Percentiles rank a stretch among this genome's conserved stretches.
These are phyloP conservation scores for Auxenochlorella pyrenoidosa DNA, from an alignment of 139 green algal species.

Conservation along the genomic window DNA sequence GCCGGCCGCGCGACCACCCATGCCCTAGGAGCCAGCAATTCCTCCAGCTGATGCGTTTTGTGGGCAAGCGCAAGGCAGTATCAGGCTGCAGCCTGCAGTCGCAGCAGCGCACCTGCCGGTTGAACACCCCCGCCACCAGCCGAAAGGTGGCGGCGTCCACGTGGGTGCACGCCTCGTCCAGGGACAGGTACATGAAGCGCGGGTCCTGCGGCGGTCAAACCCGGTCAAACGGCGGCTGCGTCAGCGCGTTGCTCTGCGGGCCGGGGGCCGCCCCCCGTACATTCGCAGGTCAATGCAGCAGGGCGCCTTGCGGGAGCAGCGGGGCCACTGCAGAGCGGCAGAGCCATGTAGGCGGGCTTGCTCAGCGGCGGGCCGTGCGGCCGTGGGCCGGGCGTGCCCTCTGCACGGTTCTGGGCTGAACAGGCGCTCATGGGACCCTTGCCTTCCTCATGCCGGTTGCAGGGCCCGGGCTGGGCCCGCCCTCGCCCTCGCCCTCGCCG, in stretches of 20 bases:
- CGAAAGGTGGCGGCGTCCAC: slow-evolving; percentile 53
- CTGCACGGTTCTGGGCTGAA: too few species aligned
- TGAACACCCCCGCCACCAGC: slow-evolving; percentile 45
- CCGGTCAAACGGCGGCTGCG: too few species aligned
- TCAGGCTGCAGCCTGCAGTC: too few species aligned
- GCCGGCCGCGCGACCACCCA: too few species aligned
- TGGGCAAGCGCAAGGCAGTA: too few species aligned
- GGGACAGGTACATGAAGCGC: slow-evolving; percentile 69
- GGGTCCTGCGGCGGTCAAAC: slow-evolving; percentile 55
- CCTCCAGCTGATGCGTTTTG: too few species aligned
- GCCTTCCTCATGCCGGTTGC: neutral
- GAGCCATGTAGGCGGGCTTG: neutral
- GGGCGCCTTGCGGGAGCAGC: too few species aligned
- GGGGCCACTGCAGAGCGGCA: too few species aligned
- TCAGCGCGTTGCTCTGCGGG: neutral
- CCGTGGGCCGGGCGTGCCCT: too few species aligned
- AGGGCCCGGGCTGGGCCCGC: neutral
- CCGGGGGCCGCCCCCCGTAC: too few species aligned
- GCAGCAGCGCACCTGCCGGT: slow-evolving; percentile 34
- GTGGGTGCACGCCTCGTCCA: slow-evolving; percentile 77
- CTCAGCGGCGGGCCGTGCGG: neutral
- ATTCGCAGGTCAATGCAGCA: too few species aligned
- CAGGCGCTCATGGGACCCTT: neutral
- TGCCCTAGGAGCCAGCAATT: too few species aligned
- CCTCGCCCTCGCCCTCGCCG: neutral